phyloP scores from a whole-genome alignment of 1,139 yeast genomes.

The Blastobotrys apis region DNA sequence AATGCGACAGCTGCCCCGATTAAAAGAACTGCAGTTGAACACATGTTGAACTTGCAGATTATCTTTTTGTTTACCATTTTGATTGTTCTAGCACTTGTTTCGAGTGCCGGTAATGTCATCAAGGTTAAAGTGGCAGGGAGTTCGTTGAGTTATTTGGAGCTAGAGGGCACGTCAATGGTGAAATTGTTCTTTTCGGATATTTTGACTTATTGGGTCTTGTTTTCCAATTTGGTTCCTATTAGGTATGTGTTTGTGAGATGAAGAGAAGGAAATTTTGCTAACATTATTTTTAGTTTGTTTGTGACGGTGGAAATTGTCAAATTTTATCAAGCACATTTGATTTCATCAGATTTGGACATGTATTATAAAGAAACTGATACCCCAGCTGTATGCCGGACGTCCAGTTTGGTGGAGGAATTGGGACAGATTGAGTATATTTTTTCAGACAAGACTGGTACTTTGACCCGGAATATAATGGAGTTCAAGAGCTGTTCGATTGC shows the following conservation, averaged over 20 bases:
- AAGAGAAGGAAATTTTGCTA: slow-evolving; percentile 8
- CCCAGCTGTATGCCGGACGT: slow-evolving; percentile 92
- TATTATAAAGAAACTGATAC: slow-evolving; percentile 84
- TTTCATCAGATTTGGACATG: slow-evolving; percentile 90
- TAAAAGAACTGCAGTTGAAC: slow-evolving; percentile 93
- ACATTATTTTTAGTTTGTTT: slow-evolving; percentile 47
- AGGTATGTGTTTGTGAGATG: slow-evolving; percentile 37
- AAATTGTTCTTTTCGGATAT: slow-evolving; percentile 78
- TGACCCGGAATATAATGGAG: slow-evolving; percentile 94
- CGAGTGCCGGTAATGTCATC: slow-evolving; percentile 84
- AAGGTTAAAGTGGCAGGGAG: slow-evolving; percentile 54
- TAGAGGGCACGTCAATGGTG: slow-evolving; percentile 66
- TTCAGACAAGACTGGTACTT: slow-evolving; percentile 94
- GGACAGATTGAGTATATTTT: slow-evolving; percentile 95
- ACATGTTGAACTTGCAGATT: slow-evolving; percentile 89
- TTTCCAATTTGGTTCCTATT: slow-evolving; percentile 93
- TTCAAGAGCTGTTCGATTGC: slow-evolving; percentile 92
- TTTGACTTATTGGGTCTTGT: slow-evolving; percentile 91
- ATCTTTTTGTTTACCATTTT: slow-evolving; percentile 80
- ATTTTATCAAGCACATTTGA: slow-evolving; percentile 91
- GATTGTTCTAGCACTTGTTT: slow-evolving; percentile 67
- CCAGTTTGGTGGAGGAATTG: slow-evolving; percentile 90
- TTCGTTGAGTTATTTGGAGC: slow-evolving; percentile 56
- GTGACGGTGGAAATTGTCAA: slow-evolving; percentile 95
- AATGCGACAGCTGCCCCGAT: slow-evolving; percentile 99